A percentile compares a stretch with the other conserved stretches of the same genome.
Conservation (phyloP, 1,284 basidiomycete genomes). For the Ceratobasidium sp. region DNA sequence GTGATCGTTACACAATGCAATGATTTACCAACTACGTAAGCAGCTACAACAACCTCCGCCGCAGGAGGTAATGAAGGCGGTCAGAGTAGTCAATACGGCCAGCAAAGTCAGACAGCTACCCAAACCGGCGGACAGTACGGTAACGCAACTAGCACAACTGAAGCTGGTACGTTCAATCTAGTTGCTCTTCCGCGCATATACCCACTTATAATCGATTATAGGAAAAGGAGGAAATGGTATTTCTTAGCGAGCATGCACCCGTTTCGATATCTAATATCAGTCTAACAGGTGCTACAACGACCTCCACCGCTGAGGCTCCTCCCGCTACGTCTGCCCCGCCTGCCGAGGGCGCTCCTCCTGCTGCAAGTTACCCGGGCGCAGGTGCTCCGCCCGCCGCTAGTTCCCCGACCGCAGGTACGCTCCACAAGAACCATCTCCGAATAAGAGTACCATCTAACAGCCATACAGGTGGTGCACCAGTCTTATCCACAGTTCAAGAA, state of each 20-base stretch:
- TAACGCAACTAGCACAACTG: background rate
- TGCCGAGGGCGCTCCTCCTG: background rate
- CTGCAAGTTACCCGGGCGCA: slow-evolving; percentile 25
- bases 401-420: no score
- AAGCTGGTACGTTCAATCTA: background rate
- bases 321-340: background rate
- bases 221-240: slow-evolving; percentile 33
- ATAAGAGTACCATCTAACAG: background rate
- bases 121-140: background rate
- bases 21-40: background rate
- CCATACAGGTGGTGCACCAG: slow-evolving; percentile 9
- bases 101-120: no score
- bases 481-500: slow-evolving; percentile 12
- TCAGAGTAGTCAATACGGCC: background rate
- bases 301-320: background rate
- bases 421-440: background rate
- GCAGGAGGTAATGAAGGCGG: slow-evolving; percentile 7
- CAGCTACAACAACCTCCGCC: background rate
- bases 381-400: no score
- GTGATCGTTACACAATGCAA: background rate
- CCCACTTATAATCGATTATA: background rate
- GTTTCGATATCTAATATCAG: background rate
- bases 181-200: background rate
- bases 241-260: background rate
- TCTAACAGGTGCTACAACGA: slow-evolving; percentile 2